These are phyloP conservation scores for Conringia planisiliqua DNA, from an alignment of 345 rosid genomes.

Conservation along the genomic window DNA sequence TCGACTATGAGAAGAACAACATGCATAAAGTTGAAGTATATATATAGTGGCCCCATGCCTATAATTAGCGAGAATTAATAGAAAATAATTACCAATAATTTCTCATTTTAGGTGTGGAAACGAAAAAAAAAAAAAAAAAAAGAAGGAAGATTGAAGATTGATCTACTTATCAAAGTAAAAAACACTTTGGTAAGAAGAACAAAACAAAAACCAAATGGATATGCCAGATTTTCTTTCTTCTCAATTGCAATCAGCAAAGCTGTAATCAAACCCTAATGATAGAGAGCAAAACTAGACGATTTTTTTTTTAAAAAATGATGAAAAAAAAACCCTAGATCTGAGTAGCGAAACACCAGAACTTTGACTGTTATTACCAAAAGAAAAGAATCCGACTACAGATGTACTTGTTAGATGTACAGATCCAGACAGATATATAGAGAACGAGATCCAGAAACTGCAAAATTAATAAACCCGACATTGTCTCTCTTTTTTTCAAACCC, in stretches of 20 bases:
- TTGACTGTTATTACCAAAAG: conserved; percentile 3
- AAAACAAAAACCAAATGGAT: conserved; percentile 14
- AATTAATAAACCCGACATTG: background rate
- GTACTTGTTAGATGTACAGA: conserved; percentile 15
- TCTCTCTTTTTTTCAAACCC: conserved; percentile 12
- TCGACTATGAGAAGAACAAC: conserved; percentile 3
- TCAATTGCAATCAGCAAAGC: background rate
- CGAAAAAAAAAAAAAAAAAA: too few species aligned
- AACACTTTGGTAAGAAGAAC: background rate
- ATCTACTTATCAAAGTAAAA: background rate
- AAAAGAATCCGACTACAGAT: conserved; percentile 4
- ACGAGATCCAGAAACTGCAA: background rate
- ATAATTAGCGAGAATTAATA: background rate
- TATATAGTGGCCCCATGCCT: conserved; percentile 5
- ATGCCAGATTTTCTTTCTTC: background rate
- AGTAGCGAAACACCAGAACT: conserved; percentile 15
- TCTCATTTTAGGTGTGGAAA: background rate
- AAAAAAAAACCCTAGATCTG: conserved; percentile 15
- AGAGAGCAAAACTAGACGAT: background rate
- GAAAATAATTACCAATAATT: background rate
- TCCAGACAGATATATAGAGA: conserved; percentile 26
- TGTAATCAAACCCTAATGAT: background rate
- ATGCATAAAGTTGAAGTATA: background rate
- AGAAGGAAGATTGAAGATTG: too few species aligned
- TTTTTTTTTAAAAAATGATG: background rate